phyloP scores from a whole-genome alignment of 2,329 filamentous ascomycete species.

The Fusarium azukiicola region DNA sequence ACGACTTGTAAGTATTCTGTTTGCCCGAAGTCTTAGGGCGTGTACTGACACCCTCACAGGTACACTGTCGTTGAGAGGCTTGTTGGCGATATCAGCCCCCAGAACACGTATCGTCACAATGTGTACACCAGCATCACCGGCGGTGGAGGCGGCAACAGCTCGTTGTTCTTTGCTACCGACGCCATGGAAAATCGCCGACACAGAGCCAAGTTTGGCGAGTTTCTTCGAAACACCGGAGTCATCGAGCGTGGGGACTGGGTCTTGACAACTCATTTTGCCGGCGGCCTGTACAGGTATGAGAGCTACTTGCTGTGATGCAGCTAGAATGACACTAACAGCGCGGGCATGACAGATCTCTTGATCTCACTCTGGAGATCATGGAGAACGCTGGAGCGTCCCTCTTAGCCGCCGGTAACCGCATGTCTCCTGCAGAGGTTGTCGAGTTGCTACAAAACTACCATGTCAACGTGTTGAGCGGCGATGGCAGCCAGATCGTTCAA shows the following conservation, averaged over 20 bases:
- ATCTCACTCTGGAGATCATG: slow-evolving; percentile 63
- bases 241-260: slow-evolving; percentile 63
- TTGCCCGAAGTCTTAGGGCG: accelerated
- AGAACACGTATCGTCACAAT: slow-evolving; percentile 63
- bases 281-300: slow-evolving; percentile 63
- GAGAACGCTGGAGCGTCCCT: slow-evolving; percentile 67
- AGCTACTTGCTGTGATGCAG: accelerated
- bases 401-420: slow-evolving; percentile 60
- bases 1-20: slow-evolving; percentile 45
- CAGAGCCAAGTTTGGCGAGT: slow-evolving; percentile 57
- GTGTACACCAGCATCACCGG: slow-evolving; percentile 66
- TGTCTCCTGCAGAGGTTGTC: slow-evolving; percentile 52
- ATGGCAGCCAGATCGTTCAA: slow-evolving; percentile 63
- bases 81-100: slow-evolving; percentile 55
- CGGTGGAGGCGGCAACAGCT: slow-evolving; percentile 59
- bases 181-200: slow-evolving; percentile 65
- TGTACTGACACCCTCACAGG: slow-evolving; percentile 46
- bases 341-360: slow-evolving; percentile 56
- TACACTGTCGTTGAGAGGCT: slow-evolving; percentile 61
- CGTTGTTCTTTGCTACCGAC: slow-evolving; percentile 66
- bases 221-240: slow-evolving; percentile 57
- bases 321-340: slow-evolving; percentile 14
- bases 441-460: slow-evolving; percentile 56
- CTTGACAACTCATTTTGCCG: slow-evolving; percentile 61
- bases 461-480: slow-evolving; percentile 63